Conservation (phyloP, 805 yeast genomes). For the Hanseniaspora thailandica region DNA sequence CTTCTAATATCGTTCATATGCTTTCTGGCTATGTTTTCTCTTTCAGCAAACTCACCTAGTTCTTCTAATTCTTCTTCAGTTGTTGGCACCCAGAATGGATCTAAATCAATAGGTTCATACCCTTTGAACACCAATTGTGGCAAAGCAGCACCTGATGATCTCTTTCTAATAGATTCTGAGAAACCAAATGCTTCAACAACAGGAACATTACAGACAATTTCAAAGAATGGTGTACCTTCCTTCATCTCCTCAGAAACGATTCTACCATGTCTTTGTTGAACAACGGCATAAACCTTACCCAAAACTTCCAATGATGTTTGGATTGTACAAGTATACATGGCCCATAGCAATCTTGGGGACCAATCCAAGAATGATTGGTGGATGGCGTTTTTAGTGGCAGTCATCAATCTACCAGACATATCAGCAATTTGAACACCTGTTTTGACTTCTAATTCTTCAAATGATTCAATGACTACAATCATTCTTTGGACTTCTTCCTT, state of each 20-base stretch:
- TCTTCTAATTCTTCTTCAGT: slow-evolving; percentile 94
- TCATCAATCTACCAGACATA: slow-evolving; percentile 59
- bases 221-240: slow-evolving; percentile 95
- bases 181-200: slow-evolving; percentile 95
- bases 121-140: slow-evolving; percentile 91
- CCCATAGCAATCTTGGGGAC: slow-evolving; percentile 84
- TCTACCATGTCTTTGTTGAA: slow-evolving; percentile 75
- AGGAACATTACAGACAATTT: slow-evolving; percentile 72
- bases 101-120: slow-evolving; percentile 72
- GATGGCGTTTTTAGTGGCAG: slow-evolving; percentile 60
- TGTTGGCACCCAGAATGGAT: slow-evolving; percentile 98
- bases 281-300: slow-evolving; percentile 91
- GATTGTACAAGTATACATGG: slow-evolving; percentile 87
- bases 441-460: slow-evolving; percentile 23
- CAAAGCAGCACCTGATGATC: slow-evolving; percentile 92
- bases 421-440: slow-evolving; percentile 32
- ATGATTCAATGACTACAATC: slow-evolving; percentile 39
- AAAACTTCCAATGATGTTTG: slow-evolving; percentile 90
- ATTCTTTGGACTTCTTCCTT: slow-evolving; percentile 82
- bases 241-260: slow-evolving; percentile 89
- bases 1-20: slow-evolving; percentile 74
- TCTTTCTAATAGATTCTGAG: slow-evolving; percentile 84
- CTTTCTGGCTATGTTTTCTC: slow-evolving; percentile 77
- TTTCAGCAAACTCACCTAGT: slow-evolving; percentile 82
- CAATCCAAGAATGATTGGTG: slow-evolving; percentile 60